phyloP scores from a whole-genome alignment of 805 yeast genomes.

The Aciculoconidium aculeatum region DNA sequence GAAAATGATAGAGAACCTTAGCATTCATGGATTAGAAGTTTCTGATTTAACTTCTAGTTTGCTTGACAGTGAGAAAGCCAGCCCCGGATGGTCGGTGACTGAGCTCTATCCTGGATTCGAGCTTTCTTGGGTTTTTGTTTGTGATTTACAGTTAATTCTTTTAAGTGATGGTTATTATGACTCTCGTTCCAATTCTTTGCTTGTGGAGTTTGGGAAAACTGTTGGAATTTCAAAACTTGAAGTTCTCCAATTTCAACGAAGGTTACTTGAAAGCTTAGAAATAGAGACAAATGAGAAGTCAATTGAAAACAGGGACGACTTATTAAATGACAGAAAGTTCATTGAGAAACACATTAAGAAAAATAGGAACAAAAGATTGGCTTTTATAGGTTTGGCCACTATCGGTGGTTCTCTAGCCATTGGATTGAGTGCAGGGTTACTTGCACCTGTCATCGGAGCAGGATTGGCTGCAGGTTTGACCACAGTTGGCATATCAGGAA shows the following conservation, averaged over 20 bases:
- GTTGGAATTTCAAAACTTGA: constrained; percentile 61
- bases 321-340: constrained; percentile 72
- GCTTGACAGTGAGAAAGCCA: constrained; percentile 18
- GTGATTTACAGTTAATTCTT: constrained; percentile 79
- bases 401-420: constrained; percentile 92
- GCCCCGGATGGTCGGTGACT: constrained; percentile 4
- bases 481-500: constrained; percentile 92
- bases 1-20: constrained; percentile 78
- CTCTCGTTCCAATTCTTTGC: constrained; percentile 77
- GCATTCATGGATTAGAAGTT: constrained; percentile 77
- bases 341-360: constrained; percentile 66
- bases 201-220: constrained; percentile 59
- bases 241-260: constrained; percentile 79
- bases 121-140: constrained; percentile 87
- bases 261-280: constrained; percentile 86
- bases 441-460: constrained; percentile 98
- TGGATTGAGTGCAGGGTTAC: constrained; percentile 89
- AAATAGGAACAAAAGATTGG: constrained; percentile 60
- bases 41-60: constrained; percentile 64
- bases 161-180: constrained; percentile 85
- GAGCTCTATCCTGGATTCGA: constrained; percentile 36
- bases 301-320: constrained; percentile 61
- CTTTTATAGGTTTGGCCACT: constrained; percentile 91
- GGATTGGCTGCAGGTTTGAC: constrained; percentile 97
- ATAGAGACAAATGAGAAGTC: constrained; percentile 52